Evolutionary conservation across 2,329 filamentous ascomycete genomes (phyloP).

Genomic region (Tolypocladium endophyticum): DNA sequence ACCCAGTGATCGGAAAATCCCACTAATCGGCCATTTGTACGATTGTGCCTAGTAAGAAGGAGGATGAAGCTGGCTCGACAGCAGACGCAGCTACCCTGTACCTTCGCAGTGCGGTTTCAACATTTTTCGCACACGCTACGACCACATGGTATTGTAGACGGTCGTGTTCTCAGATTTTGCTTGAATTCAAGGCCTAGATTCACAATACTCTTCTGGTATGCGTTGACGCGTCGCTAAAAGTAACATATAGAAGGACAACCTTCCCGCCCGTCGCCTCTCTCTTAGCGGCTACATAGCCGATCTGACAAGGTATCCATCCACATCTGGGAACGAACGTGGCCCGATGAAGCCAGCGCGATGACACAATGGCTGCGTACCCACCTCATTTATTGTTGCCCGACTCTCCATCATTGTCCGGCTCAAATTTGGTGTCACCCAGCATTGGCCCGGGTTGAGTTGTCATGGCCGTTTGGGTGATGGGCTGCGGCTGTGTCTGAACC

Average conservation of each 20-base stretch:
- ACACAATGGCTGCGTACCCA: neutral
- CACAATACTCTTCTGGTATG: neutral
- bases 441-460: conserved; percentile 42
- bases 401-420: conserved; percentile 47
- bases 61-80: neutral
- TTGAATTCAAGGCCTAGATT: too few species aligned
- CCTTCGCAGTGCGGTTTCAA: neutral
- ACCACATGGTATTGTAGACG: neutral
- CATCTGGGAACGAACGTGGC: neutral
- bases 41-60: too few species aligned
- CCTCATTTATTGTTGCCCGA: conserved; percentile 17
- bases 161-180: neutral
- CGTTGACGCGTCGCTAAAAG: neutral
- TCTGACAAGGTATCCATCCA: neutral
- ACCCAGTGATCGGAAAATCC: neutral
- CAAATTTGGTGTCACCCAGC: conserved; percentile 61
- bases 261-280: neutral
- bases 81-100: neutral
- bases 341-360: neutral
- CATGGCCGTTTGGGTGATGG: conserved; percentile 47
- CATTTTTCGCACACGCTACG: neutral
- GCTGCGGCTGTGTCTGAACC: conserved; percentile 45
- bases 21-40: neutral
- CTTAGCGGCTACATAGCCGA: neutral
- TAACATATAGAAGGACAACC: neutral